Evolutionary conservation across 768 basidiomycete species (phyloP).

Genomic region (Pulveroboletus sp.): DNA sequence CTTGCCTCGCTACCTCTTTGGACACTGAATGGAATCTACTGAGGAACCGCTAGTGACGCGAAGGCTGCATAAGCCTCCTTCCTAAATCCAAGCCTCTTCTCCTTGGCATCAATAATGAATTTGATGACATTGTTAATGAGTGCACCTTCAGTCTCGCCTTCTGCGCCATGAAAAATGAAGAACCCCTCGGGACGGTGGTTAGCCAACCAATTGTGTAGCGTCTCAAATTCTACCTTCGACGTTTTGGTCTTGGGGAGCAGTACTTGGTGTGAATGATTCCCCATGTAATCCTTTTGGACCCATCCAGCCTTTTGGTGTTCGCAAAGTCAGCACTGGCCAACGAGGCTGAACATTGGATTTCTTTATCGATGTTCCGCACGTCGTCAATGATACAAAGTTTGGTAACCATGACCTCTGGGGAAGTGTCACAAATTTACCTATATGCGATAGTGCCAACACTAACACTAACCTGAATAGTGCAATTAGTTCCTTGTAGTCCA

Average conservation of each 20-base stretch:
- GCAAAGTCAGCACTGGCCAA: conserved; percentile 83
- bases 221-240: conserved; percentile 53
- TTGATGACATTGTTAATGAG: conserved; percentile 54
- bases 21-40: conserved; percentile 55
- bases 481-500: conserved; percentile 83
- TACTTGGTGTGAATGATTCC: conserved; percentile 82
- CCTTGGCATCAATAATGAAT: conserved; percentile 50
- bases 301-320: conserved; percentile 79
- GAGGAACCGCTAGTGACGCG: conserved; percentile 54
- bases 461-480: conserved; percentile 60
- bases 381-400: conserved; percentile 78
- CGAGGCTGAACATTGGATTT: conserved; percentile 82
- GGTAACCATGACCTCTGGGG: conserved; percentile 77
- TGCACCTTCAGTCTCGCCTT: conserved; percentile 35
- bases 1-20: conserved; percentile 58
- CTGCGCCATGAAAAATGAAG: conserved; percentile 36
- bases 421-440: not conserved
- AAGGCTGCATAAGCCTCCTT: conserved; percentile 65
- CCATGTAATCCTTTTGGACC: conserved; percentile 64
- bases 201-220: conserved; percentile 67
- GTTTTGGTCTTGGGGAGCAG: conserved; percentile 73
- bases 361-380: conserved; percentile 57
- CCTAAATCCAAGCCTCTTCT: conserved; percentile 64
- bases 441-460: not conserved
- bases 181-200: conserved; percentile 68